These are phyloP conservation scores for Hansenula sp. DNA, from an alignment of 1,139 yeast genomes.

Conservation along the genomic window DNA sequence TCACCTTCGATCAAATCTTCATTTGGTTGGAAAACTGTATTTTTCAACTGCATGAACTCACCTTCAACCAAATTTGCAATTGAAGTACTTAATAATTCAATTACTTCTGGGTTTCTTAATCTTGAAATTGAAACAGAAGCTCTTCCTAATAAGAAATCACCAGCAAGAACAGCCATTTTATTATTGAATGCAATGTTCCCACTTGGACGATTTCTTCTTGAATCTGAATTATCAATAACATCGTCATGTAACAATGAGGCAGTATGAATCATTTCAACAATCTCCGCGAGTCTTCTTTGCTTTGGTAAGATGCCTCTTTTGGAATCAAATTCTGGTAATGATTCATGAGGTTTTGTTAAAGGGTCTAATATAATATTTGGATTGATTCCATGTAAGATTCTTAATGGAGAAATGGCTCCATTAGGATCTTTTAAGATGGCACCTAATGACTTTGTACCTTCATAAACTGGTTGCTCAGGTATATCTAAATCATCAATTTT, in stretches of 20 bases:
- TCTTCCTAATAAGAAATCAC: conserved; percentile 90
- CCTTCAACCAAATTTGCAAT: conserved; percentile 98
- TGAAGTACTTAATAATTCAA: conserved; percentile 89
- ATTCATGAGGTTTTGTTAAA: conserved; percentile 74
- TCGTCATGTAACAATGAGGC: conserved; percentile 97
- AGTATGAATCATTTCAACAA: conserved; percentile 97
- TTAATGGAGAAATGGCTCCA: conserved; percentile 66
- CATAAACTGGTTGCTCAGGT: conserved; percentile 55
- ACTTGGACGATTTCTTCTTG: conserved; percentile 85
- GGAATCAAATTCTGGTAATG: conserved; percentile 58
- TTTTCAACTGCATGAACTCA: conserved; percentile 96
- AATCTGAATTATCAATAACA: conserved; percentile 89
- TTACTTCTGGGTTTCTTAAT: conserved; percentile 93
- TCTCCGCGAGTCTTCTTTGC: conserved; percentile 92
- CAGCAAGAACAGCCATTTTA: conserved; percentile 97
- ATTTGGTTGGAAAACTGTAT: conserved; percentile 65
- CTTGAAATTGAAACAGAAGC: conserved; percentile 96
- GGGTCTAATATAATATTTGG: conserved; percentile 81
- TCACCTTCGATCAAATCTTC: conserved; percentile 45
- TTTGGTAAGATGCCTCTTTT: conserved; percentile 79
- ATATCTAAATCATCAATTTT: conserved; percentile 60
- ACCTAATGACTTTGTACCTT: conserved; percentile 33
- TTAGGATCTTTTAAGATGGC: conserved; percentile 24
- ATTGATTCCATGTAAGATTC: conserved; percentile 82
- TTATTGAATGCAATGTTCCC: conserved; percentile 94